Evolutionary conservation across 1,284 basidiomycete species (phyloP), one percentile per base, ranked within the genome.

Genomic region (Cutaneotrichosporon cavernicola): DNA sequence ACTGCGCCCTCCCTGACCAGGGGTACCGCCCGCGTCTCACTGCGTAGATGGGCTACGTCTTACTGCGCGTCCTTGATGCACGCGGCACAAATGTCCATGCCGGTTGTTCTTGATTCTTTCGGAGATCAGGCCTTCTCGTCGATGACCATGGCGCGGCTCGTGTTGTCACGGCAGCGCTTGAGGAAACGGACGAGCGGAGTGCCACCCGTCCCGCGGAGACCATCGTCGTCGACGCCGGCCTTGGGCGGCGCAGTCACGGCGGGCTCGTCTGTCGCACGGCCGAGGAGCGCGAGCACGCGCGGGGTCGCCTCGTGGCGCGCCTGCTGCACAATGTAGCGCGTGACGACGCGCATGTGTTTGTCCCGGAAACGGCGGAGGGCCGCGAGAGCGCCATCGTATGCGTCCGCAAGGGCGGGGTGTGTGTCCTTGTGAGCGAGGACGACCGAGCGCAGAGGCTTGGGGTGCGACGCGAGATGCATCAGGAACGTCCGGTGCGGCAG

Each of bases 401-500:
- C 87, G 32, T 82, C 82, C 1, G 83, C 81, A 18, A 88, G 80
- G 7, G 69, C 74, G 0, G 74, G 80, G 68, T 73, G 75, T 9
- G 70, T 72, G n/a, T 65, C 64, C 21, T 66, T 73, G 64, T 73
- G 73, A 50, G 69, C 73, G 0, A 76, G 43, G 59, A 77, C 75
- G 82, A 82, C 68, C 60, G 76, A 65, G 70, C 81, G 62, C 86
- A 87, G 63, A 87, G 82, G 13, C 84, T 88, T 53, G 83, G 87
- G 71, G 82, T 77, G 86, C 1, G 83, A 77, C n/a, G 84, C 83
- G 60, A 98, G 86, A 74, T 97, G 92, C 52, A 85, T 84, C 46
- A 98, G 85, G 83, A 98, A 98, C 21, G 86, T 84, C 51, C 95
- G 89, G 80, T 98, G 96, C 72, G 90, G 89, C 4, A 87, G 86